Evolutionary conservation across 2,329 filamentous ascomycete genomes (phyloP).

Genomic region (Rhytidhysteron rufulum): DNA sequence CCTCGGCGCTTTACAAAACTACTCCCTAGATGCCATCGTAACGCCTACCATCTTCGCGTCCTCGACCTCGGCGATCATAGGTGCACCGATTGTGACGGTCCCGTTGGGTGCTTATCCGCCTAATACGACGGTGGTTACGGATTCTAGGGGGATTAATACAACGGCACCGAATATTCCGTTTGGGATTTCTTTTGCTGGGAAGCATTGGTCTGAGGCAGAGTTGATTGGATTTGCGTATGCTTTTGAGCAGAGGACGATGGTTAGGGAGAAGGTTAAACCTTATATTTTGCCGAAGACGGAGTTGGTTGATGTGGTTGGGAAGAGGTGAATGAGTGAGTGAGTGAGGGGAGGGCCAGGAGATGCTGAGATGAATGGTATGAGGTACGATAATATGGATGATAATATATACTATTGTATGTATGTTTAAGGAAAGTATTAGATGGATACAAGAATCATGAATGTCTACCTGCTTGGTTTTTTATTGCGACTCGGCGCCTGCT

Average conservation of each 20-base stretch:
- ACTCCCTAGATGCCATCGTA: conserved; percentile 60
- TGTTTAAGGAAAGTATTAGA: too few species aligned
- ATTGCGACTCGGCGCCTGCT: too few species aligned
- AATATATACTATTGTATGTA: too few species aligned
- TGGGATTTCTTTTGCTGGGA: conserved; percentile 61
- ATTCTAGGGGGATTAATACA: conserved; percentile 48
- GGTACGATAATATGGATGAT: neutral
- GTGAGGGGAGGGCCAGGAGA: too few species aligned
- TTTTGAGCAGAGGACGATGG: conserved; percentile 60
- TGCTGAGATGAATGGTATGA: neutral
- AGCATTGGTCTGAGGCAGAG: conserved; percentile 57
- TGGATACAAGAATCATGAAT: too few species aligned
- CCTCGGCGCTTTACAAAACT: conserved; percentile 54
- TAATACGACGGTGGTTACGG: conserved; percentile 45
- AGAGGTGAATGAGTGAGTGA: conserved; percentile 17
- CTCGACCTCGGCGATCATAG: conserved; percentile 52
- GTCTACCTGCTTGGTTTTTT: too few species aligned
- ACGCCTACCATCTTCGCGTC: conserved; percentile 52
- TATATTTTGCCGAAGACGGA: conserved; percentile 49
- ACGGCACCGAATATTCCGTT: conserved; percentile 56
- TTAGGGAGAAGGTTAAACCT: conserved; percentile 46
- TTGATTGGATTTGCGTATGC: conserved; percentile 65
- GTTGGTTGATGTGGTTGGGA: conserved; percentile 40
- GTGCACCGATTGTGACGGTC: conserved; percentile 59
- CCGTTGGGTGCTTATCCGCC: conserved; percentile 57